Evolutionary conservation across 345 rosid genomes (phyloP), one percentile per base, ranked within the genome.

Genomic region (Trapa incisa): DNA sequence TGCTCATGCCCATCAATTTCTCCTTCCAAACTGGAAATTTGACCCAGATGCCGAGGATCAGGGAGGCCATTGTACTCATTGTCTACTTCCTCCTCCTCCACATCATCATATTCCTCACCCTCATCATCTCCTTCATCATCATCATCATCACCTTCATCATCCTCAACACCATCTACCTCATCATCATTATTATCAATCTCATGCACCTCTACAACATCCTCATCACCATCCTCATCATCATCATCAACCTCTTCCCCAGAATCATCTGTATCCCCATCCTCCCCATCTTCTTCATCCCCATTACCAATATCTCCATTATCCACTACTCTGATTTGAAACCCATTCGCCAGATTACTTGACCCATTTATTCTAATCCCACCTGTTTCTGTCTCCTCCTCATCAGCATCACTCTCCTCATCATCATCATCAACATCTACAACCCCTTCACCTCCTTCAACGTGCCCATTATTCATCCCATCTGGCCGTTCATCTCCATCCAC

Each of bases 1-100:
- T 83, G 88, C 61, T 87, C 93, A 80, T 87, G 90, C 15, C 85
- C 90, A 79, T 87, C 93, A 80, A 87, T 87, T 79, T 85, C 93
- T 32, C 86, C 89, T 53, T 82, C 85, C 3, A 85, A 5, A 15
- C 56, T 76, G 0, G 74, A 76, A 70, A 83, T 62, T 66, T 83
- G 64, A 15, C 84, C 77, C 1, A 76, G 76, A 67, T 76, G 80
- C 74, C 71, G 85, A 0, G 80, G 85, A 68, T 74, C 82, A 6
- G 64, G 68, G 67, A 72, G 64, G 58, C 75, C 83, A 35, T 66
- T 77, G 38, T 83, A 90, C 58, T 75, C 85, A 43, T 87, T 79
- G 52, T 83, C 90, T 7, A 79, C 90, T 61, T 81, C 88, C 70
- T 81, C 86, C 32, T 83, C 90, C 1, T 79, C 87, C 2, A 70